Evolutionary conservation across 2,329 filamentous ascomycete species (phyloP), one percentile per base, ranked within the genome.

Genomic region (Penicillium concentricum): DNA sequence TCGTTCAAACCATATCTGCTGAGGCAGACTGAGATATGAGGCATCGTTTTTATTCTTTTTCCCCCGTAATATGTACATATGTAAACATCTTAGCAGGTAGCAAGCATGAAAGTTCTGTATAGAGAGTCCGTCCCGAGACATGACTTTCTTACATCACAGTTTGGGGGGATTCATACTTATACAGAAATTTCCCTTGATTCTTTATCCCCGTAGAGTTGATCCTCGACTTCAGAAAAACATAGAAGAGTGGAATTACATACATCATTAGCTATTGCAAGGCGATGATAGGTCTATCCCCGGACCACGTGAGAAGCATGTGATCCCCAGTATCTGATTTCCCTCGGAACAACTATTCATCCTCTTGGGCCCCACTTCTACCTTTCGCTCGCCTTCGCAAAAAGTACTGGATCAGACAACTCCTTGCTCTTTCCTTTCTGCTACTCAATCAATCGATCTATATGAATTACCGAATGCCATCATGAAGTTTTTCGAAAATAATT

Each of bases 401-500:
- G 58, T 58, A 47, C 56, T 48, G 28, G 58, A 44, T 63, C 62
- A 60, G 56, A 60, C 63, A 51, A 63, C 54, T 35, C 35, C 39
- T 34, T 43, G 48, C 58, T 26, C 16, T 30, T 58, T 32, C 41
- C 16, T 30, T 58, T 32, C 41, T 41, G 44, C 24, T 43, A 37
- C 41, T 38, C 54, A 42, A 42, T 57, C 37, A 30, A 55, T 49
- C 41, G 20, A 54, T 28, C 39, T 39, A 32, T 54, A 61, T 61
- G 54, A 58, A 55, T 56, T 28, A 34, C 28, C 58, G 24, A 41
- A 51, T 45, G 61, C 66, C 69, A 79, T 67, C 53, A 81, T 81
- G 77, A 81, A 81, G 68, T 79, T 81, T 70, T 81, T 80, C 65
- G 79, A 81, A 66, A 79, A 75, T 64, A 78, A 77, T 64, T 85